Conservation (phyloP, 2,329 filamentous ascomycete species). For the Neonectria ditissima region DNA sequence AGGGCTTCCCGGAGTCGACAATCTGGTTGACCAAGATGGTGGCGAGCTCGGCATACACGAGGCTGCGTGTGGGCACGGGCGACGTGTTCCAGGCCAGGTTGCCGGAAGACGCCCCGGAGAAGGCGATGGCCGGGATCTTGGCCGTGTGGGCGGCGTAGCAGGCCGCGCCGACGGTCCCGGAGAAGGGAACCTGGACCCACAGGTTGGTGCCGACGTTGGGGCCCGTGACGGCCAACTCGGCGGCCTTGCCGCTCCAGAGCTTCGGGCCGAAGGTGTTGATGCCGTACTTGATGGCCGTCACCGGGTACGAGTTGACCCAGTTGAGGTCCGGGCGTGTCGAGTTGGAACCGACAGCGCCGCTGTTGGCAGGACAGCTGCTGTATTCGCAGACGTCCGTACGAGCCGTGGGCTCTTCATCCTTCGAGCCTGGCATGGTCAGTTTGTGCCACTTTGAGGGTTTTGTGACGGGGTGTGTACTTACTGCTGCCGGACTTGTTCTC, state of each 20-base stretch:
- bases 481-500: conserved; percentile 73
- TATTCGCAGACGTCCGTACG: conserved; percentile 68
- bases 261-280: conserved; percentile 66
- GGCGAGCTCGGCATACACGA: conserved; percentile 73
- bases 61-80: conserved; percentile 65
- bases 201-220: conserved; percentile 72
- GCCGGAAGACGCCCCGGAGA: conserved; percentile 66
- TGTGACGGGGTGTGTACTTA: conserved; percentile 46
- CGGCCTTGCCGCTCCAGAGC: conserved; percentile 62
- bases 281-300: conserved; percentile 72
- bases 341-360: conserved; percentile 68
- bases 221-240: conserved; percentile 74
- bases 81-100: conserved; percentile 65
- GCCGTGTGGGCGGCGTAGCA: conserved; percentile 65
- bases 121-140: conserved; percentile 75
- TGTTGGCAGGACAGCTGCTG: conserved; percentile 69
- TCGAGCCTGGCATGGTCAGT: conserved; percentile 45
- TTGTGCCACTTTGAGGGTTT: background rate
- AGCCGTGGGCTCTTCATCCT: conserved; percentile 60
- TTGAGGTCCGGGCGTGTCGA: conserved; percentile 62
- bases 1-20: conserved; percentile 68
- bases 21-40: conserved; percentile 67
- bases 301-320: conserved; percentile 79
- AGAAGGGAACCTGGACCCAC: conserved; percentile 66
- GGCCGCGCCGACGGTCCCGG: conserved; percentile 76